Conservation (phyloP, 805 yeast genomes). For the Lachancea sp. region DNA sequence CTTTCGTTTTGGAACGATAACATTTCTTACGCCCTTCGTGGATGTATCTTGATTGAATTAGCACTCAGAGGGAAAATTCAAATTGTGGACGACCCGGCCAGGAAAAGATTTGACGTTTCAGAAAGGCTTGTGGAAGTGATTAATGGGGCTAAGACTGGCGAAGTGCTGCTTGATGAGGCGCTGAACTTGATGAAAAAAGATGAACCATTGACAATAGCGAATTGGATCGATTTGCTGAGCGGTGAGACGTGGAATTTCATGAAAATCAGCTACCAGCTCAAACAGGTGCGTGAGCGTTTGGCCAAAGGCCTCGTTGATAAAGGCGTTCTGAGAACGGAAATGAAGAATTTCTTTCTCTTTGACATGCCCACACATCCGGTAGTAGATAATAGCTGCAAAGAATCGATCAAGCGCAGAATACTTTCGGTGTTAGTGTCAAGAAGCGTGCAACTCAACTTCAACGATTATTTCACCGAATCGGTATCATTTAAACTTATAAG, state of each 20-base stretch:
- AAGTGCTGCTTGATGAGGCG: constrained; percentile 89
- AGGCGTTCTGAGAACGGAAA: constrained; percentile 91
- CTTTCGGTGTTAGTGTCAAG: constrained; percentile 64
- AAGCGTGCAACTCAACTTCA: constrained; percentile 51
- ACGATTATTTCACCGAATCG: constrained; percentile 61
- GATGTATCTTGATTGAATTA: constrained; percentile 85
- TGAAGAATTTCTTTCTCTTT: constrained; percentile 86
- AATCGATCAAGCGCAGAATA: constrained; percentile 67
- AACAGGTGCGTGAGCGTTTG: constrained; percentile 93
- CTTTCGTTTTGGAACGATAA: constrained; percentile 97
- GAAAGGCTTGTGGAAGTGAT: constrained; percentile 85
- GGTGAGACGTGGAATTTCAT: constrained; percentile 97
- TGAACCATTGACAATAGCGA: constrained; percentile 70
- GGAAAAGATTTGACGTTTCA: constrained; percentile 79
- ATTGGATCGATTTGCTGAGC: constrained; percentile 89
- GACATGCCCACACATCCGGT: constrained; percentile 99
- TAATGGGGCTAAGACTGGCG: constrained; percentile 86
- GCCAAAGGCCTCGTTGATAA: constrained; percentile 97
- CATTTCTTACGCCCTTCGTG: constrained; percentile 91
- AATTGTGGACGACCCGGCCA: constrained; percentile 85
- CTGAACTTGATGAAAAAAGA: constrained; percentile 82
- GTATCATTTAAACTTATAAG: constrained; percentile 68
- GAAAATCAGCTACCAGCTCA: constrained; percentile 90
- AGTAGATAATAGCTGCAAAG: constrained; percentile 79
- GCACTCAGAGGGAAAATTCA: constrained; percentile 87